Base-by-base conservation (phyloP, 2,329 filamentous ascomycete species). In the Neopestalotiopsis rosae region DNA sequence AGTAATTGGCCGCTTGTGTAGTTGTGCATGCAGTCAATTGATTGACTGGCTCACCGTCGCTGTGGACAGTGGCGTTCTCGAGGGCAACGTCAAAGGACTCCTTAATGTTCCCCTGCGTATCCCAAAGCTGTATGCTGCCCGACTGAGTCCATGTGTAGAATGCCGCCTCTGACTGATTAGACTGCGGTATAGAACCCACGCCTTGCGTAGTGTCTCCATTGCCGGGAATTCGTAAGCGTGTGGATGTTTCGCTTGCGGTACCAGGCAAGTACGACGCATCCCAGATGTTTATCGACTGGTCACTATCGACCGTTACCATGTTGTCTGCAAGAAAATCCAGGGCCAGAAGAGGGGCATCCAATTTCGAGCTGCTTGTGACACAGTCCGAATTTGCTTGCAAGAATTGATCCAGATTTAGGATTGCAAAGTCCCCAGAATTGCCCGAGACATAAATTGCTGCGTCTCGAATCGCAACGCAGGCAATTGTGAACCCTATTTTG, bases 101-200 rank as follows among this genome's bases (percentile, higher is more conserved):
- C 73, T 88, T 90, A 71, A 91, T 88, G 66, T 85, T 87, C 28
- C 95, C 96, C 63, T 93, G 87, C 14, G 90, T 79, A 73, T 90
- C 88, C 96, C 96, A 99, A 73, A 97, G 92, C 30, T 93, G 88
- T 65, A 98, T 87, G 17, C 88, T 90, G 5, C 96, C 96, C 65
- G 91, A 90, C 28, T 88, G 89, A 1, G 95, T 95, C 93, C 95
- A 99, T 0, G 95, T 98, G 72, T 95, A 91, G 76, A 98, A 98
- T 9, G 91, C 88, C 0, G 94, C 91, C 28, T 88, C 85, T 30
- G 89, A 81, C 4, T 83, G 78, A 69, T 93, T 92, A 0, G 89
- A 85, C 28, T 83, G 83, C 3, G 85, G 79, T 4, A 98, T 81
- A 0, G 90, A 80, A 66, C 90, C 88, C 1, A 98, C 90, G 14